Base-by-base conservation (phyloP, 768 basidiomycete genomes). In the Podaxis sp. region DNA sequence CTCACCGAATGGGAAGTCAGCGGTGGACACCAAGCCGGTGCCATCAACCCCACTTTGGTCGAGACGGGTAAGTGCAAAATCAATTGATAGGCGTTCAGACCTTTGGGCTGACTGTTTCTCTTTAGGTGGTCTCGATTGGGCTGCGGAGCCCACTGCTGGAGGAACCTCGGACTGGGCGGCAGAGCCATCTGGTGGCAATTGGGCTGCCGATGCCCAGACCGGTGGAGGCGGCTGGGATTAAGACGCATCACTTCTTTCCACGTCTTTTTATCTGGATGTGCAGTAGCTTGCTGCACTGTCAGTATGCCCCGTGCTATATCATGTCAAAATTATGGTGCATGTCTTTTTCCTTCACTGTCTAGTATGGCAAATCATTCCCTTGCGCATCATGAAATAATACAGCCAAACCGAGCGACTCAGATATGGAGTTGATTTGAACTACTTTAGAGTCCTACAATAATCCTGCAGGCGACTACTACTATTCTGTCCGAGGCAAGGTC, bases 101-200 rank as follows among this genome's bases (percentile, higher is more conserved):
- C 55, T 52, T 58, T 44, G n/a, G 61, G 53, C 62, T 52, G 14
- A 54, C 32, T 18, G 10, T 27, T n/a, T 46, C 53, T 62, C 38
- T 65, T 32, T 62, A 86, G 87, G 81, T 71, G 86, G 82, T 63
- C 86, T 95, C 69, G 93, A 95, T 79, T 95, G 93, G 93, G 76
- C 86, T 64, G 89, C 89, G 14, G 90, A 93, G 37, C 70, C 79
- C 54, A 74, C 81, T 61, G 74, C 77, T 52, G 13, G 44, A 25
- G 78, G 78, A 51, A 72, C 81, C 28, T 78, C 82, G 53, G 94
- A 96, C 79, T 97, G 95, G 95, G 77, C 92, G 68, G 93, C 93
- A 62, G 94, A 95, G 72, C 87, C 93, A 48, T 70, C 82, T 58
- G 74, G 73, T 62, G 74, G 73, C 28, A 74, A 74, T 59, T 76